A percentile compares a stretch with the other conserved stretches of the same genome.
These are phyloP conservation scores for Eutypella sp. DNA, from an alignment of 2,329 filamentous ascomycete genomes.

Conservation along the genomic window DNA sequence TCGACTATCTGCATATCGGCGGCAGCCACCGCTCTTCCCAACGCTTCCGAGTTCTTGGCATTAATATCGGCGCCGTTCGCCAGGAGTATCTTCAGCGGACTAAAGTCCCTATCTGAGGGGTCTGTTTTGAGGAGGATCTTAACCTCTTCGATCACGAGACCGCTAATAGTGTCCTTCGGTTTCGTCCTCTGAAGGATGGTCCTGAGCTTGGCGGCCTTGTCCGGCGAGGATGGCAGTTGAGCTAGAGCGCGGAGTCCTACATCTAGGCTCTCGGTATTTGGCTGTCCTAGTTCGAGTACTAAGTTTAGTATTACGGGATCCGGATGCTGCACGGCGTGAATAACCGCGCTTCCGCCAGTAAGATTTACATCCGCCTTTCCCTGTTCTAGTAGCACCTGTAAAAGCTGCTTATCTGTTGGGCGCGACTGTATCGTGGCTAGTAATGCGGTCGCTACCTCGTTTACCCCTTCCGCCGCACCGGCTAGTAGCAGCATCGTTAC, in stretches of 20 bases:
- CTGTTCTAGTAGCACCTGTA: constrained; percentile 43
- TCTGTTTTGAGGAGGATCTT: constrained; percentile 36
- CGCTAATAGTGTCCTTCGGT: constrained; percentile 38
- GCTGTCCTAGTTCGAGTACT: constrained; percentile 41
- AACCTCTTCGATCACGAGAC: constrained; percentile 47
- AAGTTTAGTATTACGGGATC: constrained; percentile 46
- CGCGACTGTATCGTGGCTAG: constrained; percentile 36
- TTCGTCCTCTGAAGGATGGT: constrained; percentile 39
- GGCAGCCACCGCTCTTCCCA: constrained; percentile 46
- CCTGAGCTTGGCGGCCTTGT: constrained; percentile 46
- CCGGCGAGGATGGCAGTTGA: constrained; percentile 36
- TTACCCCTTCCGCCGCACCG: constrained; percentile 37
- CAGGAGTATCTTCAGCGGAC: constrained; percentile 43
- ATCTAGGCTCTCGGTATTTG: constrained; percentile 38
- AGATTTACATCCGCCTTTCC: constrained; percentile 51
- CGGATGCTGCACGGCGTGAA: constrained; percentile 32
- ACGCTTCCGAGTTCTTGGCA: constrained; percentile 42
- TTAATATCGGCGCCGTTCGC: constrained; percentile 52
- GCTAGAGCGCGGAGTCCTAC: constrained; percentile 38
- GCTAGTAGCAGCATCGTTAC: constrained; percentile 41
- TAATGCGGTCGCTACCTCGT: constrained; percentile 39
- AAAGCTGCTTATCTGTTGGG: constrained; percentile 45
- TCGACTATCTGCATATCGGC: constrained; percentile 42
- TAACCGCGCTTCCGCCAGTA: constrained; percentile 38
- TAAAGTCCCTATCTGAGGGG: constrained; percentile 33